Conservation (phyloP, 352 stramenopile species). For the Pythium aquatile region DNA sequence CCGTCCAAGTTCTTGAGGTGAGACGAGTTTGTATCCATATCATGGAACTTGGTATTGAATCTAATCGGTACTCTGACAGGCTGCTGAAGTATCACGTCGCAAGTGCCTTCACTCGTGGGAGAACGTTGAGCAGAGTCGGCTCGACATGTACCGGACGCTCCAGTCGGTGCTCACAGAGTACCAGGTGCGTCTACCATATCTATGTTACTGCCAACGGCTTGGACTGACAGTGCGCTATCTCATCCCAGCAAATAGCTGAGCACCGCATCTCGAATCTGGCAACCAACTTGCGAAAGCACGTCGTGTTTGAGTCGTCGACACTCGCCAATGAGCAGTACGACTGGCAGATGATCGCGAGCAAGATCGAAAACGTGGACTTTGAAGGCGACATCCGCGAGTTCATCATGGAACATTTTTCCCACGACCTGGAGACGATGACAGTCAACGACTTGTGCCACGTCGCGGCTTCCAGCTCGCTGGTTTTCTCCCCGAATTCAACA, state of each 20-base stretch:
- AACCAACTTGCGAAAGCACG: constrained; percentile 78
- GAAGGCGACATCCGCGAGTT: constrained; percentile 71
- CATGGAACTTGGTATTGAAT: neutral
- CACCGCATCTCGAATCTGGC: constrained; percentile 66
- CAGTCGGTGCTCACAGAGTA: constrained; percentile 80
- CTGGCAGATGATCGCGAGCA: constrained; percentile 75
- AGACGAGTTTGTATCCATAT: neutral
- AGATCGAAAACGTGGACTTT: constrained; percentile 70
- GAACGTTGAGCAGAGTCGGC: constrained; percentile 53
- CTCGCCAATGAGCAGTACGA: constrained; percentile 86
- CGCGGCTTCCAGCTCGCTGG: constrained; percentile 31
- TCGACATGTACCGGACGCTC: constrained; percentile 66
- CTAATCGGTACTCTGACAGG: constrained; percentile 27
- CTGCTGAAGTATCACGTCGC: constrained; percentile 51
- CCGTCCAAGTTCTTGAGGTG: constrained; percentile 64
- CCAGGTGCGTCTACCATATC: constrained; percentile 40
- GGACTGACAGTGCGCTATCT: neutral
- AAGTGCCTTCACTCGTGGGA: constrained; percentile 69
- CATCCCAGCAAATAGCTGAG: constrained; percentile 72
- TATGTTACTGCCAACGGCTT: neutral
- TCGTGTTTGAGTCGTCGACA: constrained; percentile 79
- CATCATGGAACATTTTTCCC: constrained; percentile 43
- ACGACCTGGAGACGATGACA: constrained; percentile 48
- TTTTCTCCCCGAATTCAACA: constrained; percentile 46
- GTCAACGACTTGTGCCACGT: constrained; percentile 63